These are phyloP conservation scores for Nannizziopsis barbatae DNA, from an alignment of 2,329 filamentous ascomycete genomes.

Conservation along the genomic window DNA sequence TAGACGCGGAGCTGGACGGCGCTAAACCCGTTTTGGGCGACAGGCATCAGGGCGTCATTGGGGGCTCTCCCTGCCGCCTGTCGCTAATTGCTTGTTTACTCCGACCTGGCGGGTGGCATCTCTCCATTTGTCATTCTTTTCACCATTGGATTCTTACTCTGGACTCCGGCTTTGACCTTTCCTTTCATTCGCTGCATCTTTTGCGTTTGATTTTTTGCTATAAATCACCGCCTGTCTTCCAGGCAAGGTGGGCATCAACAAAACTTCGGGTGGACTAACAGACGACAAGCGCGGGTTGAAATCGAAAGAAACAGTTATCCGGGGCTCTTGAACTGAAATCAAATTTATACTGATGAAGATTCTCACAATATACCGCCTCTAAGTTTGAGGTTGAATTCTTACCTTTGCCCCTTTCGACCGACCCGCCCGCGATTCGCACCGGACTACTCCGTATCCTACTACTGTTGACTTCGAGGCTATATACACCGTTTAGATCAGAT, in stretches of 20 bases:
- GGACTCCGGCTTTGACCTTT: background rate
- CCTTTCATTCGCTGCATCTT: background rate
- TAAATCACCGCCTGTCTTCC: no score
- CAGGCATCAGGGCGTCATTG: constrained; percentile 4
- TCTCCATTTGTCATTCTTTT: constrained; percentile 4
- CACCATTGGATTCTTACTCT: background rate
- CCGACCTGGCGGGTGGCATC: background rate
- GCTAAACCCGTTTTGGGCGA: constrained; percentile 16
- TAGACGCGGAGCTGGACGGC: constrained; percentile 6
- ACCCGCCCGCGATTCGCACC: constrained; percentile 3
- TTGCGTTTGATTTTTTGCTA: background rate
- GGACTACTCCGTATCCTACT: background rate
- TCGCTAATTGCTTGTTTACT: background rate
- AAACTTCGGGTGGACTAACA: background rate
- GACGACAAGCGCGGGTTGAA: background rate
- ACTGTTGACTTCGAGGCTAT: background rate
- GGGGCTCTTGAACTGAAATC: background rate
- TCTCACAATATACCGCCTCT: background rate
- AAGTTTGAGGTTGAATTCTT: constrained; percentile 3
- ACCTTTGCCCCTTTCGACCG: background rate
- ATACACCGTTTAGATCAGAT: background rate
- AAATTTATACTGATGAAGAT: constrained; percentile 6
- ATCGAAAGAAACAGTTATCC: background rate
- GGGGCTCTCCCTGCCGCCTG: background rate
- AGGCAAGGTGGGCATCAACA: no score